Evolutionary conservation across 768 basidiomycete species (phyloP), one percentile per base, ranked within the genome.

Genomic region (Suillus variegatus): DNA sequence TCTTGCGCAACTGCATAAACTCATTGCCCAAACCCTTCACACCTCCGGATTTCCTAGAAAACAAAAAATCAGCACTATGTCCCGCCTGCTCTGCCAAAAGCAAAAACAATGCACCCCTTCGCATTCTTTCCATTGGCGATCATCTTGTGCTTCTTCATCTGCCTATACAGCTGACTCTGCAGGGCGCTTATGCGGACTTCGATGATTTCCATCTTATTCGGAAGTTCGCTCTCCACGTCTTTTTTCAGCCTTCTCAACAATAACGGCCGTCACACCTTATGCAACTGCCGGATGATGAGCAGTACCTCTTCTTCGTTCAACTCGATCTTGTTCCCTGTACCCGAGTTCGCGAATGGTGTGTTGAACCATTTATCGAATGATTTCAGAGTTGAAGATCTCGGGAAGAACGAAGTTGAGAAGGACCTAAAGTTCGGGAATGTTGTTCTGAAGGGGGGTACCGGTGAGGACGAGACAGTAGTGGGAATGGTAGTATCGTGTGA

Each of bases 291-390:
- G 74, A 99, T 97, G 73, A 99, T 94, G 64, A 99, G 90, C 44
- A 99, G 84, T 3, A 94, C 93, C 82, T 99, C 97, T 92, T 99
- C 97, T 91, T 99, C 97, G 80, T 97, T 97, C 81, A 99, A 78
- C 82, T 97, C 95, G 74, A 99, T 97, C 86, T 97, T 97, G 80
- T 99, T 97, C 10, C 92, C 91, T 0, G 93, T 93, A 40, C 97
- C 97, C n/a, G 95, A 94, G 78, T 94, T 98, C 66, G 97, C 97
- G 69, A 99, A 99, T 0, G 97, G 97, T 1, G 97, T 97, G 80
- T 98, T 99, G 85, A 99, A 99, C 97, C 97, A 99, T 74, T 99
- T 97, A 72, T 99, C 97, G 75, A 99, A 99, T 22, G 95, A 97
- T 76, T 98, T 97, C 67, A 97, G 95, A 0, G 25, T 98, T 99